A percentile compares a stretch with the other conserved stretches of the same genome.
Conservation (phyloP, 768 basidiomycete genomes). For the Tulasnella sp. region DNA sequence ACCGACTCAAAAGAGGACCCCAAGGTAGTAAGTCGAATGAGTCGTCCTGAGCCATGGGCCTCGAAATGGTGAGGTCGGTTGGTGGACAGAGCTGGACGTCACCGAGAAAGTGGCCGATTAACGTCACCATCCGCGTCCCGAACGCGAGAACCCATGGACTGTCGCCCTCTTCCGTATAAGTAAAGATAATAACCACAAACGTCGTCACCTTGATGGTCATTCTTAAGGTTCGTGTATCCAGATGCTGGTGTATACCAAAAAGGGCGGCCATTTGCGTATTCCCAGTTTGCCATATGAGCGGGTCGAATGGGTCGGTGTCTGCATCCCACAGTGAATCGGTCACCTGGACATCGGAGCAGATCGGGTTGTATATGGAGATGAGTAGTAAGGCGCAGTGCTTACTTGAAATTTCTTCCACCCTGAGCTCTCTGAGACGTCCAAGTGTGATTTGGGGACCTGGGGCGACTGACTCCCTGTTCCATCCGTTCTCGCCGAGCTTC, state of each 20-base stretch:
- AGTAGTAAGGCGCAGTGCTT: neutral
- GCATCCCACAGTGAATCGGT: neutral
- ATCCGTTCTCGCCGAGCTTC: neutral
- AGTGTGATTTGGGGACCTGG: neutral
- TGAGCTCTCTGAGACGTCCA: neutral
- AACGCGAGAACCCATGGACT: neutral
- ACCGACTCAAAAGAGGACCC: neutral
- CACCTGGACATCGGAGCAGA: neutral
- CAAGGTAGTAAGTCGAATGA: neutral
- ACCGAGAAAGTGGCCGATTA: neutral
- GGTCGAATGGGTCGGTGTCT: neutral
- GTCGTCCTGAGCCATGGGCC: neutral
- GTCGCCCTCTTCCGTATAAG: neutral
- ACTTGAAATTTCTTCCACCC: neutral
- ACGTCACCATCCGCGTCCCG: neutral
- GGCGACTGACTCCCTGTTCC: neutral
- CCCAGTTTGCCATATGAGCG: neutral
- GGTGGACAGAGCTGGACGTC: neutral
- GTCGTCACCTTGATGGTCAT: neutral
- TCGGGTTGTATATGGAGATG: neutral
- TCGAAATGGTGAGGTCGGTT: neutral
- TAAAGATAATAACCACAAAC: neutral
- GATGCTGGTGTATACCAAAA: neutral
- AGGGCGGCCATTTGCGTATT: neutral
- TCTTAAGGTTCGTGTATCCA: neutral